Conservation (phyloP, 305 asterid genomes). For the Fraxinus sp. region DNA sequence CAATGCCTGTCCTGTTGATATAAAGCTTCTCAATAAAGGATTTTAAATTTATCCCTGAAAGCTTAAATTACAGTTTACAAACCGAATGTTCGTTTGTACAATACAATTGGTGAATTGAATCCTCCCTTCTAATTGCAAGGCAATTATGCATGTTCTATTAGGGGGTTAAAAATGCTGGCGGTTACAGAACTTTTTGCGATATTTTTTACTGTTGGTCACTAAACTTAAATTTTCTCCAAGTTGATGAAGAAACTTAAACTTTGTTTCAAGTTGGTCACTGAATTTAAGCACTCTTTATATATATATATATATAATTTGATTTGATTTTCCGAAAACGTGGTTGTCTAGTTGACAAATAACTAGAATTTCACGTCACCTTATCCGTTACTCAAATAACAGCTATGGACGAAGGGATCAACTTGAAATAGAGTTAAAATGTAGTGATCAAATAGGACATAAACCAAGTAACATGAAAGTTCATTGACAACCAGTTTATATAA, state of each 20-base stretch:
- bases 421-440: background rate
- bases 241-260: background rate
- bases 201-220: background rate
- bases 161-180: background rate
- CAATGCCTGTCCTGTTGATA: slow-evolving; percentile 43
- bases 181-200: background rate
- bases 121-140: background rate
- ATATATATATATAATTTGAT: background rate
- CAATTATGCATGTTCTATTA: background rate
- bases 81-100: background rate
- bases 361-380: background rate
- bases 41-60: background rate
- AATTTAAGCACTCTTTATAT: background rate
- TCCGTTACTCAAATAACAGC: background rate
- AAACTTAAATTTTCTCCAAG: background rate
- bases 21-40: slow-evolving; percentile 19
- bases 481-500: background rate
- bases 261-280: background rate
- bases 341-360: background rate
- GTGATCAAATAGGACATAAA: background rate
- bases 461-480: background rate
- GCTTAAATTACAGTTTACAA: background rate
- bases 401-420: background rate
- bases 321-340: background rate
- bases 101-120: background rate